phyloP scores from a whole-genome alignment of 1,284 basidiomycete genomes.

The Porogramme epimiltina region DNA sequence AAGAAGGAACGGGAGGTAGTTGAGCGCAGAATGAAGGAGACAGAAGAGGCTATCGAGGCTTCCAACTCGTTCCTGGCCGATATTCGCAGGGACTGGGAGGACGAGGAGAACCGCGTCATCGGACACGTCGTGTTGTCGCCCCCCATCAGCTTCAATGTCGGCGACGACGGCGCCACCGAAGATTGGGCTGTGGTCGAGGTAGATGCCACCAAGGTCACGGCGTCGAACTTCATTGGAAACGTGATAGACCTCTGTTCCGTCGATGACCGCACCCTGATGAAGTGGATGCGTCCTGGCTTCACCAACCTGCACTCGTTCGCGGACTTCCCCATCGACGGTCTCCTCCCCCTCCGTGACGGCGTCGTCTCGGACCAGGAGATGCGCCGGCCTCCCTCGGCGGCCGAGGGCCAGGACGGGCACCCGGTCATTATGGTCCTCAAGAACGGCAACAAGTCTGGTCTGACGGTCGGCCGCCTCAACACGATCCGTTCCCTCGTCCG shows the following conservation, averaged over 20 bases:
- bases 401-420: slow-evolving; percentile 11
- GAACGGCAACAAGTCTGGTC: slow-evolving; percentile 9
- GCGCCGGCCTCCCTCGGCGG: slow-evolving; percentile 1
- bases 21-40: slow-evolving; percentile 18
- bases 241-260: slow-evolving; percentile 24
- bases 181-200: slow-evolving; percentile 38
- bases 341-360: slow-evolving; percentile 22
- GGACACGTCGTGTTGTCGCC: slow-evolving; percentile 32
- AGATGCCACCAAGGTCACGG: slow-evolving; percentile 31
- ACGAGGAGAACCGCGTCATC: slow-evolving; percentile 29
- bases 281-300: slow-evolving; percentile 23
- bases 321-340: slow-evolving; percentile 25
- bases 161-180: slow-evolving; percentile 30
- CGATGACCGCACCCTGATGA: slow-evolving; percentile 8
- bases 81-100: slow-evolving; percentile 28
- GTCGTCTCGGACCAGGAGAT: slow-evolving; percentile 18
- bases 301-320: slow-evolving; percentile 18
- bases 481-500: slow-evolving; percentile 24
- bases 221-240: slow-evolving; percentile 21
- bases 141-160: slow-evolving; percentile 26
- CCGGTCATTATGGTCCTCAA: slow-evolving; percentile 16
- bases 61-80: slow-evolving; percentile 27
- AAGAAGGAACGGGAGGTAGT: slow-evolving; percentile 9
- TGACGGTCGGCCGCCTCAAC: slow-evolving; percentile 26
- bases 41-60: slow-evolving; percentile 21